Conservation (phyloP, 768 basidiomycete genomes). For the Tubosaeta sp. region DNA sequence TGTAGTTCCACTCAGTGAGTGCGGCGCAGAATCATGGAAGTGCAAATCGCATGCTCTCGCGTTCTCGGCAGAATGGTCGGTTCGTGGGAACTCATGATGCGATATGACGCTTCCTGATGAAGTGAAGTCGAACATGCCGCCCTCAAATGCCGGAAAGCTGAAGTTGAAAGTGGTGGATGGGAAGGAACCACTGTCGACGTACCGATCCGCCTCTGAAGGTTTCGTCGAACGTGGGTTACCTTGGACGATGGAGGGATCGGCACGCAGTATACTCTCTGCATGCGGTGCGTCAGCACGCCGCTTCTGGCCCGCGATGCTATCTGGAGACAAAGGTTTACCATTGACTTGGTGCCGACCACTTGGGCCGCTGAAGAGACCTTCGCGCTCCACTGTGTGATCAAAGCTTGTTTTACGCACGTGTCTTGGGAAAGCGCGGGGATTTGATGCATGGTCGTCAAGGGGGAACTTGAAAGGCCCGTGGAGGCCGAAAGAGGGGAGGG, state of each 20-base stretch:
- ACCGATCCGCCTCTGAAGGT: slow-evolving; percentile 38
- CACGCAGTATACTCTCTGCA: slow-evolving; percentile 73
- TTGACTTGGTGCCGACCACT: slow-evolving; percentile 78
- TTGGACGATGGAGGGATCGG: slow-evolving; percentile 62
- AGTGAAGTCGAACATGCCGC: slow-evolving; percentile 52
- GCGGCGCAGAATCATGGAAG: slow-evolving; percentile 30
- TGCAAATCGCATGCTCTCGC: slow-evolving; percentile 27
- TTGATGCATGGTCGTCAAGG: slow-evolving; percentile 31
- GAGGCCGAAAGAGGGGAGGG: slow-evolving; percentile 67
- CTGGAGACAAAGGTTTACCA: slow-evolving; percentile 65
- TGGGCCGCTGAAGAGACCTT: slow-evolving; percentile 53
- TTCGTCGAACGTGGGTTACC: slow-evolving; percentile 27
- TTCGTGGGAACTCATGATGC: slow-evolving; percentile 34
- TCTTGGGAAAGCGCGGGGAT: slow-evolving; percentile 64
- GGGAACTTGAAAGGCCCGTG: slow-evolving; percentile 47
- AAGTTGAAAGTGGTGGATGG: slow-evolving; percentile 71
- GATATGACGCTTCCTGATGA: slow-evolving; percentile 30
- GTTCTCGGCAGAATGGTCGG: slow-evolving; percentile 28
- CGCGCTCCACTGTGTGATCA: slow-evolving; percentile 82
- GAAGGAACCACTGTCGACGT: slow-evolving; percentile 47
- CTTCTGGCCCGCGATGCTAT: slow-evolving; percentile 65
- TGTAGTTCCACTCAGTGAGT: slow-evolving; percentile 26
- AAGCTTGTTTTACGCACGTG: slow-evolving; percentile 93
- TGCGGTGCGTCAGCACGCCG: slow-evolving; percentile 80
- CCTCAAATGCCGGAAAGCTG: slow-evolving; percentile 63